phyloP scores from a whole-genome alignment of 164 flowering plant genomes.

The Houttuynia cordata region DNA sequence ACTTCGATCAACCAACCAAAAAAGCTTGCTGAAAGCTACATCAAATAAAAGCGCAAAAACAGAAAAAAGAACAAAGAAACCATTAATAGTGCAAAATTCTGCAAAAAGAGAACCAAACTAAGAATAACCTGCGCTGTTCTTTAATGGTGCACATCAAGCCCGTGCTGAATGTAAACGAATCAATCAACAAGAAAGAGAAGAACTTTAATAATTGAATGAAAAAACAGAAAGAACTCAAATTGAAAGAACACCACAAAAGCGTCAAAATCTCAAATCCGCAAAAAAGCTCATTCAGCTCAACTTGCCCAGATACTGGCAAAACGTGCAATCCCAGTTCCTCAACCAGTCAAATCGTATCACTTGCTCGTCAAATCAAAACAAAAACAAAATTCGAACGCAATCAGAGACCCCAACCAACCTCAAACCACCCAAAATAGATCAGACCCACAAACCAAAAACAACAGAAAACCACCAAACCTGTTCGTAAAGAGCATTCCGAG shows the following conservation, averaged over 20 bases:
- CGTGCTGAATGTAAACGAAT: neutral
- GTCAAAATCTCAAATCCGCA: neutral
- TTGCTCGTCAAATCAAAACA: neutral
- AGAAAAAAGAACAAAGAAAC: neutral
- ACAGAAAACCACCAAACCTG: slow-evolving; percentile 29
- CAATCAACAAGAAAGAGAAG: neutral
- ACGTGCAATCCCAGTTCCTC: too few relatives aligned
- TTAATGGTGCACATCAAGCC: neutral
- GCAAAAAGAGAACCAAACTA: neutral
- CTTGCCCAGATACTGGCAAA: too few relatives aligned
- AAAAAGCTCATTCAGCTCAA: neutral
- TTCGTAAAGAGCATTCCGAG: slow-evolving; percentile 56
- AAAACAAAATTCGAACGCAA: neutral
- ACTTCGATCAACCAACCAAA: neutral
- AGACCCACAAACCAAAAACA: slow-evolving; percentile 5
- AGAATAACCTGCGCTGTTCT: neutral
- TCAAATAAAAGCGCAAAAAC: neutral
- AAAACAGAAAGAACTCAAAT: neutral
- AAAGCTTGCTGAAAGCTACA: neutral
- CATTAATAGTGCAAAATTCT: neutral
- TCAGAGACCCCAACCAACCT: neutral
- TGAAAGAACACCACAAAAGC: neutral
- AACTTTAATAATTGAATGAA: neutral
- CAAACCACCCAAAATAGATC: neutral
- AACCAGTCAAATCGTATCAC: too few relatives aligned